These are phyloP conservation scores for Piper longum DNA, from an alignment of 164 flowering plant species.

Conservation along the genomic window DNA sequence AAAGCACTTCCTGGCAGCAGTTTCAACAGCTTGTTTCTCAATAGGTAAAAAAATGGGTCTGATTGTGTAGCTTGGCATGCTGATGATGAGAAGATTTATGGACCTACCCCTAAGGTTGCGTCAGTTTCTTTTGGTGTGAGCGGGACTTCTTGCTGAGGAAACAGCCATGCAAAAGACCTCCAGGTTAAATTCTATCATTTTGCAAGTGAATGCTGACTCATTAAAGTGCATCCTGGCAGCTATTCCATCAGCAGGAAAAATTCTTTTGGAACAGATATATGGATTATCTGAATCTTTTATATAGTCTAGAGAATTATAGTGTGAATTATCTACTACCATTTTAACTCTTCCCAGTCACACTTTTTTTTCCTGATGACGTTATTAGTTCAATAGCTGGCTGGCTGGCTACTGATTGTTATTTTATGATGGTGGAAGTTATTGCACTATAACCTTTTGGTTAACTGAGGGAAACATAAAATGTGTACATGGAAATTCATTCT, in stretches of 20 bases:
- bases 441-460: not conserved
- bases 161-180: slow-evolving; percentile 24
- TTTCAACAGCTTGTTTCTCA: slow-evolving; percentile 76
- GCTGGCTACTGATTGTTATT: not conserved
- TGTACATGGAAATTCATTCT: too few relatives aligned
- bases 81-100: slow-evolving; percentile 92
- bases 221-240: too few relatives aligned
- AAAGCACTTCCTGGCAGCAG: slow-evolving; percentile 72
- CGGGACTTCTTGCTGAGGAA: slow-evolving; percentile 75
- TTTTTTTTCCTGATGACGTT: not conserved
- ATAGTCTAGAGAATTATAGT: not conserved
- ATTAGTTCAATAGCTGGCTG: not conserved
- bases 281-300: not conserved
- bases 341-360: not conserved
- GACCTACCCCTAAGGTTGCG: slow-evolving; percentile 72
- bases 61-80: slow-evolving; percentile 95
- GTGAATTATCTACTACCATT: not conserved
- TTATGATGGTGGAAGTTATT: not conserved
- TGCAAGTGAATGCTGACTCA: too few relatives aligned
- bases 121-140: slow-evolving; percentile 88
- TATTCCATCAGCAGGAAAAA: too few relatives aligned
- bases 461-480: too few relatives aligned
- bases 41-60: slow-evolving; percentile 71
- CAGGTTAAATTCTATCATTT: slow-evolving; percentile 20
- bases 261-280: too few relatives aligned